Evolutionary conservation across 2,329 filamentous ascomycete genomes (phyloP).

Genomic region (Diaporthe capsici): DNA sequence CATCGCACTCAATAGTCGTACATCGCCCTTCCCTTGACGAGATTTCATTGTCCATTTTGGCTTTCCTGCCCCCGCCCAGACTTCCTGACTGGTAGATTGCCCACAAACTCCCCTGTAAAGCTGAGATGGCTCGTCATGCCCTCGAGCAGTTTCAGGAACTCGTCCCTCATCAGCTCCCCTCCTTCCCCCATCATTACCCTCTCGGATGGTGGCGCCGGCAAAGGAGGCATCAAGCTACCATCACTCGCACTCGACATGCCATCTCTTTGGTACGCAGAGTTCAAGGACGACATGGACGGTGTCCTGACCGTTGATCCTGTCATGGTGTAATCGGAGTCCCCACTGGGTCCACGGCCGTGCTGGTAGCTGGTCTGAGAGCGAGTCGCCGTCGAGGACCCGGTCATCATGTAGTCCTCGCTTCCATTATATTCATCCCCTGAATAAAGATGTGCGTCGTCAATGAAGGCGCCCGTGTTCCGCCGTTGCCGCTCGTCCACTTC

Average conservation of each 20-base stretch:
- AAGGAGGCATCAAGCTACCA: constrained; percentile 51
- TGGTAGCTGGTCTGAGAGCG: constrained; percentile 23
- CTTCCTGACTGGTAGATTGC: constrained; percentile 47
- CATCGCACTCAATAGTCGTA: constrained; percentile 7
- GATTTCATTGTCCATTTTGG: constrained; percentile 32
- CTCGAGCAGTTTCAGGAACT: constrained; percentile 51
- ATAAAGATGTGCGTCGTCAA: constrained; percentile 43
- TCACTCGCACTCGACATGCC: constrained; percentile 31
- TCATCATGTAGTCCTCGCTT: constrained; percentile 33
- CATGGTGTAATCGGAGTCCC: constrained; percentile 40
- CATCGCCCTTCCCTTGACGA: background rate
- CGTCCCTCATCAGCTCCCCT: constrained; percentile 50
- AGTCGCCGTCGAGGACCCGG: background rate
- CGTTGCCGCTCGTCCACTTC: constrained; percentile 35
- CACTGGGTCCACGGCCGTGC: constrained; percentile 21
- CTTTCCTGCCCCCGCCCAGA: constrained; percentile 41
- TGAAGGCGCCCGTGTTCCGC: constrained; percentile 37
- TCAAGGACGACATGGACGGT: constrained; percentile 35
- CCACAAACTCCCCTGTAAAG: constrained; percentile 49
- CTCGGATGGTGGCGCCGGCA: constrained; percentile 62
- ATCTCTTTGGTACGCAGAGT: constrained; percentile 38
- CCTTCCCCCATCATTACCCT: constrained; percentile 61
- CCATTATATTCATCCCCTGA: constrained; percentile 17
- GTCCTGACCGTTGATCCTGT: constrained; percentile 41
- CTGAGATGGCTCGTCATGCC: constrained; percentile 53